Evolutionary conservation across 768 basidiomycete species (phyloP).

Genomic region (Leccinum boreale): DNA sequence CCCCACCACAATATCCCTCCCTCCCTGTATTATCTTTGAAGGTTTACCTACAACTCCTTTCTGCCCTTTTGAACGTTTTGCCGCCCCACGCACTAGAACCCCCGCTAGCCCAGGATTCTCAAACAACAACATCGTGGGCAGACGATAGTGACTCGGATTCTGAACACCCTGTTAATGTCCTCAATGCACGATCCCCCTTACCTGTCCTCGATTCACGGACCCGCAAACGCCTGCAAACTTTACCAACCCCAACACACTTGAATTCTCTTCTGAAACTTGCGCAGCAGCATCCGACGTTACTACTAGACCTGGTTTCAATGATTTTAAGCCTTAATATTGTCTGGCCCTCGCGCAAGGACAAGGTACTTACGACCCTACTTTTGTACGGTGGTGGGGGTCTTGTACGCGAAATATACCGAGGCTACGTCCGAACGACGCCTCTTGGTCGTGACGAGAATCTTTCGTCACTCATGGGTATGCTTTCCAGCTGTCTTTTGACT

Average conservation of each 20-base stretch:
- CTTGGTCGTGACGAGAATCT: constrained; percentile 57
- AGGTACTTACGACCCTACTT: constrained; percentile 53
- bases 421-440: constrained; percentile 55
- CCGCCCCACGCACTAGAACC: constrained; percentile 55
- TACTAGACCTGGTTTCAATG: constrained; percentile 52
- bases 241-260: constrained; percentile 54
- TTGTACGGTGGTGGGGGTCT: constrained; percentile 56
- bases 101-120: constrained; percentile 22
- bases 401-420: constrained; percentile 72
- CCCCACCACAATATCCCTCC: constrained; percentile 54
- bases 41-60: constrained; percentile 53
- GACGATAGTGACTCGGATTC: constrained; percentile 43
- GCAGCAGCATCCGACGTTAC: constrained; percentile 37
- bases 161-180: constrained; percentile 32
- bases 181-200: constrained; percentile 32
- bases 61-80: constrained; percentile 48
- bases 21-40: constrained; percentile 45
- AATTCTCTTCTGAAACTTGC: constrained; percentile 47
- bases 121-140: constrained; percentile 12
- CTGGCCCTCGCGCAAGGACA: constrained; percentile 59
- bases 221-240: constrained; percentile 55
- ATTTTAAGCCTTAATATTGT: constrained; percentile 54
- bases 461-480: constrained; percentile 39
- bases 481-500: not conserved
- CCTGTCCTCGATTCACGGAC: constrained; percentile 58